Evolutionary conservation across 495 filamentous ascomycete genomes (phyloP).

Genomic region (Cairneyella variabilis): DNA sequence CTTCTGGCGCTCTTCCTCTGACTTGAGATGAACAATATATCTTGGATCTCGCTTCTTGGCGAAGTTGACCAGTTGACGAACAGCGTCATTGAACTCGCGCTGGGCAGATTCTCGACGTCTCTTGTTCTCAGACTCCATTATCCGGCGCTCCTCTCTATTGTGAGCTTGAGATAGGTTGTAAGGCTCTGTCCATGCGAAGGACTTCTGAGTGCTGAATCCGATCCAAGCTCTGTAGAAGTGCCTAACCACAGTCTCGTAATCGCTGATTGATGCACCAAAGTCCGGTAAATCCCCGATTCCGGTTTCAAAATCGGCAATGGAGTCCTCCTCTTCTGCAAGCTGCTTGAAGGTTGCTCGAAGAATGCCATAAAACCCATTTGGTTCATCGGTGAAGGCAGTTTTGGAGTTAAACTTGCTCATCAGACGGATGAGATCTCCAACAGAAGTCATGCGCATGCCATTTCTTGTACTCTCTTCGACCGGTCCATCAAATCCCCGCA

Average conservation of each 20-base stretch:
- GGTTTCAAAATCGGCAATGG: slow-evolving; percentile 66
- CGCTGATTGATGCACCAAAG: slow-evolving; percentile 69
- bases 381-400: slow-evolving; percentile 73
- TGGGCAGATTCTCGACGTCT: slow-evolving; percentile 76
- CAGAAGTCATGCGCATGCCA: slow-evolving; percentile 66
- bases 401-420: slow-evolving; percentile 71
- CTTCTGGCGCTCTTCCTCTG: slow-evolving; percentile 77
- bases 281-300: slow-evolving; percentile 61
- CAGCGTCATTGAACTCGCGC: slow-evolving; percentile 88
- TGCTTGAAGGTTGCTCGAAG: slow-evolving; percentile 70
- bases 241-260: slow-evolving; percentile 66
- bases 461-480: slow-evolving; percentile 56
- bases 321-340: slow-evolving; percentile 76
- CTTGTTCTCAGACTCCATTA: slow-evolving; percentile 96
- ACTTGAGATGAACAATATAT: slow-evolving; percentile 64
- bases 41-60: slow-evolving; percentile 91
- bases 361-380: slow-evolving; percentile 77
- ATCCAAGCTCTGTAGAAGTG: slow-evolving; percentile 82
- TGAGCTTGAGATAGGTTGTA: slow-evolving; percentile 81
- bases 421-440: slow-evolving; percentile 68
- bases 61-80: slow-evolving; percentile 81
- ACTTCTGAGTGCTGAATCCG: slow-evolving; percentile 77
- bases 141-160: slow-evolving; percentile 73
- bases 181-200: slow-evolving; percentile 83
- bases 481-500: slow-evolving; percentile 44